phyloP scores from a whole-genome alignment of 1,284 basidiomycete genomes.

The Athelia psychrophila region DNA sequence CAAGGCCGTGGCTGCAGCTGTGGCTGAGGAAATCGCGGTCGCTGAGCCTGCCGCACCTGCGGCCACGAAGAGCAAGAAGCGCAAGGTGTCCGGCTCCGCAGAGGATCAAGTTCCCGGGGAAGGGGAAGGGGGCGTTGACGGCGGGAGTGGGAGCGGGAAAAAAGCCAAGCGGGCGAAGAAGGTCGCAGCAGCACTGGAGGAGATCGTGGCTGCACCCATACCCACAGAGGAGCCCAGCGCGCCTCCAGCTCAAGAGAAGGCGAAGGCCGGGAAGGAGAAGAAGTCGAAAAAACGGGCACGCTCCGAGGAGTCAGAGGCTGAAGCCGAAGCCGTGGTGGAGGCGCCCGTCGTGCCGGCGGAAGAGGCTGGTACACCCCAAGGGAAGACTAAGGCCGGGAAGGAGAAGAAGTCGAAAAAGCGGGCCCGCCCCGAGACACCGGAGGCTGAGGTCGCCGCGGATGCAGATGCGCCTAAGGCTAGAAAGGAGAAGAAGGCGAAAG shows the following conservation, averaged over 20 bases:
- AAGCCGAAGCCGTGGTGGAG: constrained; percentile 11
- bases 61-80: constrained; percentile 7
- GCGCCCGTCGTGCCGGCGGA: constrained; percentile 10
- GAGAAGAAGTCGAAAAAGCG: constrained; percentile 6
- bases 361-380: constrained; percentile 6
- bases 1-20: not conserved
- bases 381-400: constrained; percentile 4
- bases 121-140: constrained; percentile 10
- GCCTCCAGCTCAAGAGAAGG: not conserved
- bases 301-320: constrained; percentile 9
- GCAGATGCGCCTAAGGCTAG: constrained; percentile 14
- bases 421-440: too few relatives aligned
- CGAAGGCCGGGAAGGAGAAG: constrained; percentile 9
- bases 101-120: constrained; percentile 8
- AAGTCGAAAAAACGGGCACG: not conserved
- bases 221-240: not conserved
- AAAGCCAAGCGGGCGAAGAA: constrained; percentile 19
- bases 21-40: too few relatives aligned
- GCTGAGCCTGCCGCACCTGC: not conserved
- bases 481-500: constrained; percentile 4
- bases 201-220: constrained; percentile 6
- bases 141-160: constrained; percentile 7
- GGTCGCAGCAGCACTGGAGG: constrained; percentile 2
- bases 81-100: constrained; percentile 3
- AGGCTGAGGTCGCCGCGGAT: constrained; percentile 10